phyloP scores from a whole-genome alignment of 495 filamentous ascomycete species.

The Copromyces sp. region DNA sequence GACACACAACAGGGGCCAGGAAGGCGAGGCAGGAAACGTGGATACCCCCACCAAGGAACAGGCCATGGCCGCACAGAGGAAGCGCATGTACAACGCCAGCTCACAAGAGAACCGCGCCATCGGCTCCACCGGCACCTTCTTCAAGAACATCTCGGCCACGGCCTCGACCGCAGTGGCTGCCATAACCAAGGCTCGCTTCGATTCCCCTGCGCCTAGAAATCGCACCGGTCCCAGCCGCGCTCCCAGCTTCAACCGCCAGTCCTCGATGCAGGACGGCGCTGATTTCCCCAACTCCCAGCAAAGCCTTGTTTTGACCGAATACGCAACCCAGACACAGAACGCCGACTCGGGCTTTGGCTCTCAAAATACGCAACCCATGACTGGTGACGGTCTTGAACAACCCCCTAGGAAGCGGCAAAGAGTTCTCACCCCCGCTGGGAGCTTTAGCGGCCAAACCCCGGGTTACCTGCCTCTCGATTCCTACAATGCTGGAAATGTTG shows the following conservation, averaged over 20 bases:
- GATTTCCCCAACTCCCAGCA: constrained; percentile 42
- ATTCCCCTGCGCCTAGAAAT: constrained; percentile 66
- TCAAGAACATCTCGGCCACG: constrained; percentile 89
- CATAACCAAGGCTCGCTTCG: constrained; percentile 89
- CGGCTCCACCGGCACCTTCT: constrained; percentile 73
- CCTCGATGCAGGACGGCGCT: constrained; percentile 50
- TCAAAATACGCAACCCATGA: constrained; percentile 30
- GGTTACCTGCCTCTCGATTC: constrained; percentile 41
- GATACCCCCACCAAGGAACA: constrained; percentile 99
- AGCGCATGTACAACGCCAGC: constrained; percentile 73
- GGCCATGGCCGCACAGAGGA: constrained; percentile 94
- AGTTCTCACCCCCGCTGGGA: constrained; percentile 35
- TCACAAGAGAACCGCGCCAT: constrained; percentile 53
- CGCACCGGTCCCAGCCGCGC: constrained; percentile 37
- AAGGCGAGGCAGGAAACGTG: constrained; percentile 56
- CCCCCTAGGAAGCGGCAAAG: constrained; percentile 74
- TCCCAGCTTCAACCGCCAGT: constrained; percentile 44
- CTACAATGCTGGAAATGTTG: constrained; percentile 27
- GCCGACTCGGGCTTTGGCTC: constrained; percentile 34
- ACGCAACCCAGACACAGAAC: constrained; percentile 22
- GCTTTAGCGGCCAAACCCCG: constrained; percentile 34
- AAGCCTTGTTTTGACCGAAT: constrained; percentile 34
- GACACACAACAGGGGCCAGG: constrained; percentile 77
- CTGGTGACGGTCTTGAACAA: constrained; percentile 50
- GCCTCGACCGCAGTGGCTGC: constrained; percentile 87